A percentile compares a stretch with the other conserved stretches of the same genome.
These are phyloP conservation scores for Phytophthora citricola DNA, from an alignment of 352 stramenopile genomes.

Conservation along the genomic window DNA sequence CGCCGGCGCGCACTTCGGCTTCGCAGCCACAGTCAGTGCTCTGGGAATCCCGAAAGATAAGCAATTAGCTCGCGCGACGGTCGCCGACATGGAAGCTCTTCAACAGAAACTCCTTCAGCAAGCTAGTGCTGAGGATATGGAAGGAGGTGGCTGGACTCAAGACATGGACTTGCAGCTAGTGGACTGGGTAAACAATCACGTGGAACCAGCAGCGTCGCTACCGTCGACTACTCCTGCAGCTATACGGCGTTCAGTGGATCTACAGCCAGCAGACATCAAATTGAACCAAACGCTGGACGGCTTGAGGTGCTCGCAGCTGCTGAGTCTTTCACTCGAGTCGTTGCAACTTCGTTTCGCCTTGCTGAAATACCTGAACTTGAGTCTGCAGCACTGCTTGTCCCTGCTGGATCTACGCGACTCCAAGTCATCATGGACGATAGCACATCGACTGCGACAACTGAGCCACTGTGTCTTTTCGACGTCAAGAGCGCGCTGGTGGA, in stretches of 20 bases:
- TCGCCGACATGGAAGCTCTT: conserved; percentile 47
- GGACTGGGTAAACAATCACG: conserved; percentile 87
- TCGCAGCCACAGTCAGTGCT: conserved; percentile 66
- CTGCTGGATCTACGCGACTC: conserved; percentile 83
- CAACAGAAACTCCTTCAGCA: conserved; percentile 37
- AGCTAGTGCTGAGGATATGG: conserved; percentile 1
- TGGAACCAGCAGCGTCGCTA: conserved; percentile 53
- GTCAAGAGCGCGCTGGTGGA: conserved; percentile 85
- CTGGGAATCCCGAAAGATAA: conserved; percentile 68
- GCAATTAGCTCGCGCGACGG: conserved; percentile 58
- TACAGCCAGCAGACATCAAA: conserved; percentile 76
- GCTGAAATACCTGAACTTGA: conserved; percentile 85
- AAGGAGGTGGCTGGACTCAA: conserved; percentile 50
- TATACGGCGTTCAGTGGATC: conserved; percentile 55
- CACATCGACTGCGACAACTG: conserved; percentile 68
- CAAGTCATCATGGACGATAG: conserved; percentile 75
- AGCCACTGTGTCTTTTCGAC: conserved; percentile 91
- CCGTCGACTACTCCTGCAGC: conserved; percentile 24
- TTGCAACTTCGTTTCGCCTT: conserved; percentile 83
- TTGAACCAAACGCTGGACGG: conserved; percentile 76
- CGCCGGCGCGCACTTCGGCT: conserved; percentile 55
- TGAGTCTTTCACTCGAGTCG: conserved; percentile 59
- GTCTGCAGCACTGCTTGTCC: conserved; percentile 68
- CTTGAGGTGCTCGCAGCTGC: conserved; percentile 71
- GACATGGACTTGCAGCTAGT: conserved; percentile 87